These are phyloP conservation scores for Debaryomyces psychrophilus DNA, from an alignment of 1,139 yeast species.

Conservation along the genomic window DNA sequence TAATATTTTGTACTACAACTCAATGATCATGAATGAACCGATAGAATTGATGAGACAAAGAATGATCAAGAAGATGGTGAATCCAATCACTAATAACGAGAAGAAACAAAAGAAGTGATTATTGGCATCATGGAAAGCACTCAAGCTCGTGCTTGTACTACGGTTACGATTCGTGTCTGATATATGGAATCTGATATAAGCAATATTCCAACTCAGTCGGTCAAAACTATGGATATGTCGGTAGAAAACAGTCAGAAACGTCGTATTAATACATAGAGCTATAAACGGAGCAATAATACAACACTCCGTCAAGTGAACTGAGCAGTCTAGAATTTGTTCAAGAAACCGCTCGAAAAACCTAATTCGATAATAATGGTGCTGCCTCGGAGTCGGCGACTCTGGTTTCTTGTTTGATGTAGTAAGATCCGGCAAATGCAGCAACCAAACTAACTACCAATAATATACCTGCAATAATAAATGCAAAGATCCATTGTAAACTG, in stretches of 20 bases:
- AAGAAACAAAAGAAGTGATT: background rate
- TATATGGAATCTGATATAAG: background rate
- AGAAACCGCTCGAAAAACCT: background rate
- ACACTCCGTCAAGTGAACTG: background rate
- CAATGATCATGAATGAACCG: slow-evolving; percentile 64
- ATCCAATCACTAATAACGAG: slow-evolving; percentile 28
- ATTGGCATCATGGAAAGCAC: too few relatives aligned
- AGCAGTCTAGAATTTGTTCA: background rate
- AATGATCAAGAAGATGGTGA: slow-evolving; percentile 64
- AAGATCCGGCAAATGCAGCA: slow-evolving; percentile 37
- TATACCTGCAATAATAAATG: slow-evolving; percentile 61
- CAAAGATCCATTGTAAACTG: slow-evolving; percentile 87
- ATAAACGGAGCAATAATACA: background rate
- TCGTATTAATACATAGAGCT: background rate
- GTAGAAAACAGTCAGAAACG: background rate
- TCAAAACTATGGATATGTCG: too few relatives aligned
- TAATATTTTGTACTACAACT: slow-evolving; percentile 61
- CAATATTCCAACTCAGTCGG: too few relatives aligned
- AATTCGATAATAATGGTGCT: slow-evolving; percentile 30
- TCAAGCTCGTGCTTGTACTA: background rate
- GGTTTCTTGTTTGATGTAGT: slow-evolving; percentile 16
- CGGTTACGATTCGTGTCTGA: too few relatives aligned
- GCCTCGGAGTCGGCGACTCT: slow-evolving; percentile 22
- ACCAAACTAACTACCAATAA: slow-evolving; percentile 53
- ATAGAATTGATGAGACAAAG: slow-evolving; percentile 49